Conservation (phyloP, 371 early-diverging fungal species). For the Globomyces sp. region DNA sequence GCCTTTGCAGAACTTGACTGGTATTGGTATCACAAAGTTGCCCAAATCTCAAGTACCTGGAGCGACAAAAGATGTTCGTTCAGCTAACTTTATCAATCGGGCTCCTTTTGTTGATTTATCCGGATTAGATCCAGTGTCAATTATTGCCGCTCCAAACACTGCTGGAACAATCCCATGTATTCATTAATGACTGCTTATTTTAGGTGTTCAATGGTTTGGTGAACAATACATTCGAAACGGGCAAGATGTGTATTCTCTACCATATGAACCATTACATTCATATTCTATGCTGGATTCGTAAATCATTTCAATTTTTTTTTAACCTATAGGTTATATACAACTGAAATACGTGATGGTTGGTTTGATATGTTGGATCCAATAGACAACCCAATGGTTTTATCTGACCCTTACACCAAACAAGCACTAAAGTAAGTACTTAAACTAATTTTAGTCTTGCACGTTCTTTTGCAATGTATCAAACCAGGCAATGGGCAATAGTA, state of each 20-base stretch:
- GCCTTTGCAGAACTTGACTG: conserved; percentile 12
- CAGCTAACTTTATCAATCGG: background rate
- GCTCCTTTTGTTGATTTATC: conserved; percentile 7
- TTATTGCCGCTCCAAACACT: background rate
- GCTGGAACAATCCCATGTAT: conserved; percentile 14
- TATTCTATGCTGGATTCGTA: conserved; percentile 29
- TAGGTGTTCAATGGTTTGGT: conserved; percentile 44
- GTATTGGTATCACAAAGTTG: background rate
- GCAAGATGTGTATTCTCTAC: conserved; percentile 25
- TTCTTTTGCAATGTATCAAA: conserved; percentile 27
- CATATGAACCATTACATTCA: conserved; percentile 7
- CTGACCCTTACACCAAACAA: conserved; percentile 17
- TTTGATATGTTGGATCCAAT: conserved; percentile 29
- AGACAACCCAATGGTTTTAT: conserved; percentile 24
- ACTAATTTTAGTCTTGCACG: conserved; percentile 12
- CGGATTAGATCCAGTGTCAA: background rate
- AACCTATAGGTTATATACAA: conserved; percentile 18
- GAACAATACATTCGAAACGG: conserved; percentile 30
- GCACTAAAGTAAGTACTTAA: background rate
- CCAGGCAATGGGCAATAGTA: conserved; percentile 32
- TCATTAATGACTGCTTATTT: background rate
- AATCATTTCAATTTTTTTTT: background rate
- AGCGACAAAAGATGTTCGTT: background rate
- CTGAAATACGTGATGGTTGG: conserved; percentile 27
- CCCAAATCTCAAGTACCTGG: background rate